A percentile compares a stretch with the other conserved stretches of the same genome.
These are phyloP conservation scores for Nadsonia starkeyi-henricii DNA, from an alignment of 1,139 yeast species.

Conservation along the genomic window DNA sequence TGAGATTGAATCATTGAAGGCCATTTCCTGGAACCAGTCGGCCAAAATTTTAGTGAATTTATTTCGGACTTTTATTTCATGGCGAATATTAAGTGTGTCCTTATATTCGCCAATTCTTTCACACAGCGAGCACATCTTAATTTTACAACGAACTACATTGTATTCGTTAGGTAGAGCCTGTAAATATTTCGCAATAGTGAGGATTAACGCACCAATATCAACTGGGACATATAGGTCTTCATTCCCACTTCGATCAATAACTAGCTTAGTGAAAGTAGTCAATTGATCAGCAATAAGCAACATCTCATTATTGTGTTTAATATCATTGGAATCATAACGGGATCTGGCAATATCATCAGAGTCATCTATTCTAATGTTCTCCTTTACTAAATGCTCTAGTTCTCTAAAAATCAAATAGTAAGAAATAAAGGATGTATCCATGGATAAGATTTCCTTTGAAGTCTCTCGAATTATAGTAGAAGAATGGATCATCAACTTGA, in stretches of 20 bases:
- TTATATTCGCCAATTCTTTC: constrained; percentile 35
- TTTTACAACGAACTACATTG: constrained; percentile 34
- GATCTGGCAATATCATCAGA: background rate
- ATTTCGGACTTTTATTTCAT: constrained; percentile 49
- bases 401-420: constrained; percentile 27
- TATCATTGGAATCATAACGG: constrained; percentile 6
- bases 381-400: constrained; percentile 18
- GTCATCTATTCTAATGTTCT: background rate
- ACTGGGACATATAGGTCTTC: constrained; percentile 28
- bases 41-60: constrained; percentile 43
- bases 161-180: constrained; percentile 24
- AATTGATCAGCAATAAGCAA: constrained; percentile 29
- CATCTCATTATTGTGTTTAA: constrained; percentile 9
- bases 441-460: constrained; percentile 33
- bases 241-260: constrained; percentile 29
- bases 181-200: constrained; percentile 24
- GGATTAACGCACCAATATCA: constrained; percentile 28
- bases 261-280: constrained; percentile 27
- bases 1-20: constrained; percentile 4
- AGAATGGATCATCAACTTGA: constrained; percentile 14
- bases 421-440: constrained; percentile 32
- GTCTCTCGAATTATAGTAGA: constrained; percentile 28
- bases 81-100: constrained; percentile 25
- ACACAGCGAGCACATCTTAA: constrained; percentile 44
- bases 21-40: constrained; percentile 43